These are phyloP conservation scores for Achaetomium macrosporum DNA, from an alignment of 2,329 filamentous ascomycete species.

Conservation along the genomic window DNA sequence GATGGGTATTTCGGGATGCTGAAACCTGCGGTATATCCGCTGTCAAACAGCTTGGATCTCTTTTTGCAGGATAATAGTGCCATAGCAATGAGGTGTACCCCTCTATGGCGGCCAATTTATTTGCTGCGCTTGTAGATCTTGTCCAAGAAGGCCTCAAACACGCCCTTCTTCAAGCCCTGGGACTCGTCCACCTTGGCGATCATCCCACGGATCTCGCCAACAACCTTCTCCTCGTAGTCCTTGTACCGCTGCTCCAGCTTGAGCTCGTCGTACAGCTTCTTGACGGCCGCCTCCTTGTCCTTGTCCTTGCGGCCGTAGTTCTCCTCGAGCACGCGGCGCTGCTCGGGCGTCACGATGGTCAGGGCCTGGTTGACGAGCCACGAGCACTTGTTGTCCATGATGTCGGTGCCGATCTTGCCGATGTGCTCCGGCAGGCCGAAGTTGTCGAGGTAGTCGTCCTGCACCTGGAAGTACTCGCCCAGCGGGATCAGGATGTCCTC, in stretches of 20 bases:
- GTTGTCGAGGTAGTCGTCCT: constrained; percentile 98
- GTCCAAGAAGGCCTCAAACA: constrained; percentile 83
- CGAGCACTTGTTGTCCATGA: constrained; percentile 99
- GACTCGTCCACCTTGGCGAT: constrained; percentile 80
- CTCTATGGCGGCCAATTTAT: constrained; percentile 41
- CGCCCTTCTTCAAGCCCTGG: constrained; percentile 79
- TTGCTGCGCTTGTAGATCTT: constrained; percentile 99
- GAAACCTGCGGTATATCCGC: not conserved
- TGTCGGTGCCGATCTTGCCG: constrained; percentile 98
- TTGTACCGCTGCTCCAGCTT: constrained; percentile 77
- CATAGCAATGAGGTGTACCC: not conserved
- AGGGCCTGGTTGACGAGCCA: constrained; percentile 97
- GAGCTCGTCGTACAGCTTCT: constrained; percentile 82
- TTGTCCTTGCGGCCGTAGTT: constrained; percentile 93
- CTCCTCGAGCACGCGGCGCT: constrained; percentile 79
- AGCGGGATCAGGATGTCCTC: constrained; percentile 92
- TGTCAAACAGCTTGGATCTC: not conserved
- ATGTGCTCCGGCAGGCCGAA: constrained; percentile 89
- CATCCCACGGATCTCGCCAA: constrained; percentile 67
- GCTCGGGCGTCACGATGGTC: constrained; percentile 70
- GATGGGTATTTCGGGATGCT: constrained; percentile 5
- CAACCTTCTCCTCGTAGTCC: constrained; percentile 83
- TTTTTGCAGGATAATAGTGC: not conserved
- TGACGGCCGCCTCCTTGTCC: constrained; percentile 75
- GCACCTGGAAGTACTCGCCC: constrained; percentile 98